phyloP scores from a whole-genome alignment of 2,329 filamentous ascomycete genomes.

The Coleophoma cylindrospora region DNA sequence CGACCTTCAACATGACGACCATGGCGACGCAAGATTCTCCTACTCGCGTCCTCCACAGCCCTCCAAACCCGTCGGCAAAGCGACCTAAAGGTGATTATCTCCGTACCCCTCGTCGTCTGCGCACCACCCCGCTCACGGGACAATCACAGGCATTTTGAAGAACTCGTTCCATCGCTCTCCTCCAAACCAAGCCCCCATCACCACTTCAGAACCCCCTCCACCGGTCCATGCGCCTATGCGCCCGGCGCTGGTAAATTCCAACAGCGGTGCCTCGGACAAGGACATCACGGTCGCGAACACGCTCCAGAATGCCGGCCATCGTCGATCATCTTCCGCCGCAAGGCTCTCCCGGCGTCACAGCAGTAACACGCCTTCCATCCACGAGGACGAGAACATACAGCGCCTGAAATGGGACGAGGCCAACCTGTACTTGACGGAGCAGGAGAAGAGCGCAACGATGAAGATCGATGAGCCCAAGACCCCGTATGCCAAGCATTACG shows the following conservation, averaged over 20 bases:
- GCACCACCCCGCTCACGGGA: constrained; percentile 2
- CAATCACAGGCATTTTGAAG: constrained; percentile 77
- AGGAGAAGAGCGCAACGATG: constrained; percentile 93
- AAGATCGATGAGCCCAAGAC: constrained; percentile 99
- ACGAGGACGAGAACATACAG: constrained; percentile 56
- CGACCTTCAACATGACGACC: constrained; percentile 6
- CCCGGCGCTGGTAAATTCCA: constrained; percentile 24
- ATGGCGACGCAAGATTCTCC: constrained; percentile 20
- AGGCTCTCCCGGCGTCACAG: constrained; percentile 56
- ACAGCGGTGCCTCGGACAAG: constrained; percentile 56
- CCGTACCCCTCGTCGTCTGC: constrained; percentile 2
- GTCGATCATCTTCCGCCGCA: constrained; percentile 76
- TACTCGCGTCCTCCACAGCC: constrained; percentile 18
- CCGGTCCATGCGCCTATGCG: constrained; percentile 19
- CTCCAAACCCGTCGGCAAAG: constrained; percentile 26
- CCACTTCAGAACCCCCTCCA: constrained; percentile 37
- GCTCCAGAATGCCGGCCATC: constrained; percentile 85
- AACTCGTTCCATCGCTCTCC: constrained; percentile 69
- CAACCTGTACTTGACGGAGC: constrained; percentile 94
- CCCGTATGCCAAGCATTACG: constrained; percentile 88
- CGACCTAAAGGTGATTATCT: constrained; percentile 28
- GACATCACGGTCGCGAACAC: constrained; percentile 94
- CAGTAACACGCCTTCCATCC: constrained; percentile 35
- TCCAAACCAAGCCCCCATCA: constrained; percentile 31
- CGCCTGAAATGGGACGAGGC: constrained; percentile 98